Conservation (phyloP, 345 rosid species). For the Citrus trifoliata region DNA sequence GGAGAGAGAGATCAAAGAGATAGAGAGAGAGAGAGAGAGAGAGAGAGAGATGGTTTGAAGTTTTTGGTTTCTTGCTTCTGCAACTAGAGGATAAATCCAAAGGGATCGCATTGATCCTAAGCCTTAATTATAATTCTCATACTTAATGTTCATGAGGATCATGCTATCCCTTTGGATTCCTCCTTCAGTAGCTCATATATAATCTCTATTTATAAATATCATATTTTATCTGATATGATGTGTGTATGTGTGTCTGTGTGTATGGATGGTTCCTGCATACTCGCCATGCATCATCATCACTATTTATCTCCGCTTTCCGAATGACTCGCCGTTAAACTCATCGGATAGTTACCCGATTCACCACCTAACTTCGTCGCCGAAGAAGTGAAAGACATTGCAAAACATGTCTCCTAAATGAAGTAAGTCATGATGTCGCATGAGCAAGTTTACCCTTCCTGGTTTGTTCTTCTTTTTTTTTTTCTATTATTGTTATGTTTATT, state of each 20-base stretch:
- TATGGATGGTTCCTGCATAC: not conserved
- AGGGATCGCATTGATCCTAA: conserved; percentile 99
- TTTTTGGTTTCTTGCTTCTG: conserved; percentile 21
- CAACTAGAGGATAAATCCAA: conserved; percentile 93
- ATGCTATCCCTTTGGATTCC: conserved; percentile 92
- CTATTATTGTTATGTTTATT: too few relatives aligned
- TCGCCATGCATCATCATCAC: not conserved
- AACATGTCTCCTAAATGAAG: not conserved
- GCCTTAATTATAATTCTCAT: not conserved
- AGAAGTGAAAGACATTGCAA: not conserved
- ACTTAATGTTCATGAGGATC: conserved; percentile 40
- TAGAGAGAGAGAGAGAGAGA: not conserved
- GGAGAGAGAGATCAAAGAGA: not conserved
- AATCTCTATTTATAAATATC: not conserved
- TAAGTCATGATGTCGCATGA: not conserved
- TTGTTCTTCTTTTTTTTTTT: too few relatives aligned
- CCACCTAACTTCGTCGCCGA: not conserved
- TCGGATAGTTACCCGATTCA: not conserved
- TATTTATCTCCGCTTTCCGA: not conserved
- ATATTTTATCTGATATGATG: too few relatives aligned
- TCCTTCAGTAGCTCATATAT: conserved; percentile 65
- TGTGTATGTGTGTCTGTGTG: too few relatives aligned
- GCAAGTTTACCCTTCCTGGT: too few relatives aligned
- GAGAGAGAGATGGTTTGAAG: not conserved
- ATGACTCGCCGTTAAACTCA: not conserved